Base-by-base conservation (phyloP, 2,329 filamentous ascomycete species). In the Penicillium brevicompactum region DNA sequence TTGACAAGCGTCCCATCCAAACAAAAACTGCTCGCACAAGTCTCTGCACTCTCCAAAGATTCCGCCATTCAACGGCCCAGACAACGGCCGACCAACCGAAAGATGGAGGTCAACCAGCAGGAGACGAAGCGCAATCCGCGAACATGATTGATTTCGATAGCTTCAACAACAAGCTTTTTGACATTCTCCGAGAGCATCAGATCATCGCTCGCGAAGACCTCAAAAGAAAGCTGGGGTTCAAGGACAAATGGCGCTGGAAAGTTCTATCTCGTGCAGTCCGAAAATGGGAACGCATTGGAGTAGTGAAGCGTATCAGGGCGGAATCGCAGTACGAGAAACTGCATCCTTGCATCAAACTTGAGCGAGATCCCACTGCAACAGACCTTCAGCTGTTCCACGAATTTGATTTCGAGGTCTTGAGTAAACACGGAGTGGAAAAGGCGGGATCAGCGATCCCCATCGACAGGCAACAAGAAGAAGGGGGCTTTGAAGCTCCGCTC, bases 191-290 rank as follows among this genome's bases (percentile, higher is more conserved):
- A 53, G 74, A 82, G 32, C 74, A 77, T 32, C 71, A 75, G n/a
- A 73, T 84, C 32, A 78, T 86, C 42, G 74, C 80, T 2, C 76
- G 81, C 13, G 73, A 76, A 49, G 82, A 85, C 56, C 70, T 87
- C 10, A 80, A 82, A 51, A 71, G 71, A 27, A 76, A 74, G 24
- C 67, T 86, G 47, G 74, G 72, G 22, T 73, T 76, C 51, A 55
- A 59, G 3, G 69, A 74, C 32, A 60, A 56, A 13, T 77, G 74
- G 74, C 70, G 70, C 38, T 72, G 70, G 64, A 70, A 70, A 50
- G 68, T 78, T 22, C 60, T 80, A n/a, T 72, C 70, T 10, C 73
- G 74, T 56, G 70, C 76, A 4, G 62, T 80, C 47, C 75, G 75
- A 14, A 78, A 76, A 44, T 74, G 78, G 32, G 78, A 80, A 55